phyloP scores from a whole-genome alignment of 169 alveolate genomes.

The Eimeria necatrix region DNA sequence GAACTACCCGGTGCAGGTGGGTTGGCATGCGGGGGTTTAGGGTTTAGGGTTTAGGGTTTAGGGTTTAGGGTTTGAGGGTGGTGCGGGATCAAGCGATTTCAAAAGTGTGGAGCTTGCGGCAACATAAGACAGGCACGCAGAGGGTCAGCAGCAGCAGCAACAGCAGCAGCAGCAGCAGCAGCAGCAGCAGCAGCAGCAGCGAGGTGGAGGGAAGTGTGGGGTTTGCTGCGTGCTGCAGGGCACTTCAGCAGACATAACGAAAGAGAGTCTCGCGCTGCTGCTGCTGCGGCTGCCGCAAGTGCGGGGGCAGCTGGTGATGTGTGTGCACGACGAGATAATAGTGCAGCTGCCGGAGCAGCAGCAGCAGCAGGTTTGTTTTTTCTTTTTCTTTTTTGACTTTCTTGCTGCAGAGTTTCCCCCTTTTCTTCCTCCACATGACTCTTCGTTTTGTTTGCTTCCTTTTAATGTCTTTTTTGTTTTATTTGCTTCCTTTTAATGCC shows the following conservation, averaged over 20 bases:
- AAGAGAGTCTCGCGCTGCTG: conserved; percentile 89
- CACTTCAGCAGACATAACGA: conserved; percentile 93
- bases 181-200: not conserved
- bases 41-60: too few species aligned
- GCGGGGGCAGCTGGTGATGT: conserved; percentile 88
- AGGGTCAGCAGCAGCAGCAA: not conserved
- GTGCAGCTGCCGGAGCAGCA: conserved; percentile 88
- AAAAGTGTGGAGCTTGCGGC: not conserved
- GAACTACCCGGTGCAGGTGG: conserved; percentile 92
- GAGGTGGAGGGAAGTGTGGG: not conserved
- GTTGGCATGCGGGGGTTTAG: too few species aligned
- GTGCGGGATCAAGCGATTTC: not conserved
- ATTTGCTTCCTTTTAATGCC: not conserved
- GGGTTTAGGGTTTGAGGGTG: too few species aligned
- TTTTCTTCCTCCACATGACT: not conserved
- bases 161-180: not conserved
- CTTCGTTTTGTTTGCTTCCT: not conserved
- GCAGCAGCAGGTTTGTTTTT: conserved; percentile 85
- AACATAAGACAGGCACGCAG: not conserved
- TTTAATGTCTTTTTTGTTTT: not conserved
- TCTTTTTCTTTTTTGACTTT: not conserved
- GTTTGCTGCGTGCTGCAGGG: conserved; percentile 79
- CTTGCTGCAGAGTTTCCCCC: not conserved
- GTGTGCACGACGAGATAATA: conserved; percentile 91
- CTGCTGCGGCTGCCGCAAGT: conserved; percentile 84